Evolutionary conservation across 1,284 basidiomycete genomes (phyloP).

Genomic region (Blastosporella zonata): DNA sequence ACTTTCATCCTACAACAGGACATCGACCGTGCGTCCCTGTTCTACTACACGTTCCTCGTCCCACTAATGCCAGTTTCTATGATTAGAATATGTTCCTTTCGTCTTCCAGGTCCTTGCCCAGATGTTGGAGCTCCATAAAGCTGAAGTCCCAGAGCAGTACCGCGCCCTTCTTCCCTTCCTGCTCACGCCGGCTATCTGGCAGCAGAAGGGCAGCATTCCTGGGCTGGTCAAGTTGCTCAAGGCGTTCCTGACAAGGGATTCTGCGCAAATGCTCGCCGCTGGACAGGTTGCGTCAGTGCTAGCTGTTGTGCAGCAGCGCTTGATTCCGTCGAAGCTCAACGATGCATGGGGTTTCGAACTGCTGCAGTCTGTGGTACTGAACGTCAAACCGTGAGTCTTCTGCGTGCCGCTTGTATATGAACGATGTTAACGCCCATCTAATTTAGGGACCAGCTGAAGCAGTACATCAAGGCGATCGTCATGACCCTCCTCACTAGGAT

Average conservation of each 20-base stretch:
- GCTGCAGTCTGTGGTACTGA: slow-evolving; percentile 73
- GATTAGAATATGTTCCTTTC: slow-evolving; percentile 91
- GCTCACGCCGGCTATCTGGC: slow-evolving; percentile 87
- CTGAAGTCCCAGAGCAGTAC: slow-evolving; percentile 75
- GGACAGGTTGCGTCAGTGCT: slow-evolving; percentile 80
- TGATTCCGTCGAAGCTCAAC: slow-evolving; percentile 87
- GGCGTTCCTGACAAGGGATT: slow-evolving; percentile 80
- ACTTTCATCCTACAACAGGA: slow-evolving; percentile 89
- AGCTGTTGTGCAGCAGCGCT: slow-evolving; percentile 87
- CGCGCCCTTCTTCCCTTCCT: slow-evolving; percentile 79
- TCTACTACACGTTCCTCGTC: background rate
- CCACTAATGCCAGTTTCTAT: background rate
- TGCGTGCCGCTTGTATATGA: background rate
- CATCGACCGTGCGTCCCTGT: slow-evolving; percentile 70
- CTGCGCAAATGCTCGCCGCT: slow-evolving; percentile 62
- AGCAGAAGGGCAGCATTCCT: slow-evolving; percentile 94
- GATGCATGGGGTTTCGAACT: slow-evolving; percentile 93
- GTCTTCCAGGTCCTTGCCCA: slow-evolving; percentile 97
- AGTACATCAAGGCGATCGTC: slow-evolving; percentile 77
- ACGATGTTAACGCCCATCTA: background rate
- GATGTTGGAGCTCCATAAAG: slow-evolving; percentile 84
- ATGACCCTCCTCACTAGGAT: slow-evolving; percentile 83
- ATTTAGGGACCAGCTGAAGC: slow-evolving; percentile 60
- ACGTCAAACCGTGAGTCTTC: slow-evolving; percentile 68
- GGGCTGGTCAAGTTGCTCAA: slow-evolving; percentile 88